Base-by-base conservation (phyloP, 352 stramenopile genomes). In the Pythium sukuiense region DNA sequence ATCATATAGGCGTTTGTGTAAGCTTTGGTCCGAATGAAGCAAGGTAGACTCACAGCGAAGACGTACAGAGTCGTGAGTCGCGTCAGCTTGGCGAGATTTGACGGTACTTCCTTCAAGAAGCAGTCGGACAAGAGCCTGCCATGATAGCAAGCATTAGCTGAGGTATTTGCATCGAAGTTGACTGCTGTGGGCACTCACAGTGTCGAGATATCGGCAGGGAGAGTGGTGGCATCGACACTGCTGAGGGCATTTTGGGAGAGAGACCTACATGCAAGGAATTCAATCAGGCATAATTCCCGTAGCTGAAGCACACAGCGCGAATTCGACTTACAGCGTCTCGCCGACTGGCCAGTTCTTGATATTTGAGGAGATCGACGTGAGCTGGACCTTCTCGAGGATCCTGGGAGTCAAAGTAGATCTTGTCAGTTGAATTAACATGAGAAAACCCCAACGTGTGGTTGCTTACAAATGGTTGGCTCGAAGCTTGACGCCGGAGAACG, bases 1-100 rank as follows among this genome's bases (percentile, higher is more conserved):
- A 8, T 27, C 20, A 24, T 0, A 24, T 24, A 24, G 20, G 20
- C 20, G 20, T 24, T 24, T 24, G 20, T 24, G 20, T 24, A 24
- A 24, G 20, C 20, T 24, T 24, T 24, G 20, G 20, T 24, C 20
- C 20, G 20, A 24, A 24, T 24, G 20, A 24, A 24, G 0, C 20
- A 24, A 24, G 20, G 6, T 0, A 3, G 39, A 50, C 6, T 33
- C 20, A 50, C 14, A 64, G 39, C 43, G 12, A 18, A 18, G 24
- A 68, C 65, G 20, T 69, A 73, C 67, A 73, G 35, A 33, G 59
- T 68, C 3, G 60, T 59, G 48, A 73, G 61, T 9, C 55, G 55
- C 3, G 13, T 9, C 2, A 73, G 55, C 8, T 39, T 56, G 14
- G 30, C 30, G 11, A 74, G 52, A 32, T 74, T 70, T 1, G 41